Evolutionary conservation across 768 basidiomycete species (phyloP).

Genomic region (Lepiota brunneoincarnata): DNA sequence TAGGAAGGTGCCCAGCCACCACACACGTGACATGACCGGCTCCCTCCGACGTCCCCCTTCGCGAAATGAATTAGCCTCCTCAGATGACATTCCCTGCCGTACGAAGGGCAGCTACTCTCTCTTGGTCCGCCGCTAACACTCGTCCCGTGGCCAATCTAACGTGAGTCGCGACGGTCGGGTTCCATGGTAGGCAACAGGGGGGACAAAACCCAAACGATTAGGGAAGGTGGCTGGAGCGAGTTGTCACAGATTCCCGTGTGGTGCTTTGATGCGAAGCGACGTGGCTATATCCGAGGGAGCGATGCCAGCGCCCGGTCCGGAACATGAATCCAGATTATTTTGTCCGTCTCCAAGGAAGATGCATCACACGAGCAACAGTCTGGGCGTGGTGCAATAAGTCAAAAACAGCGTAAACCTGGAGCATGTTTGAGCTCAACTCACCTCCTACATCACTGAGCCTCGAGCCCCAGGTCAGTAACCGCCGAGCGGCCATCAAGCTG

Average conservation of each 20-base stretch:
- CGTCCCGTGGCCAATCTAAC: not conserved
- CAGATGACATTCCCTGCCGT: conserved; percentile 8
- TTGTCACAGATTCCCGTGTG: not conserved
- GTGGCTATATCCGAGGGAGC: not conserved
- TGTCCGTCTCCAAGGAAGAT: not conserved
- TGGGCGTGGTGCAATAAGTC: not conserved
- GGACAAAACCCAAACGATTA: not conserved
- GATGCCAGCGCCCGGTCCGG: not conserved
- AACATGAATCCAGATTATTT: not conserved
- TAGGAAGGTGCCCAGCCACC: conserved; percentile 24
- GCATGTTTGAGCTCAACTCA: not conserved
- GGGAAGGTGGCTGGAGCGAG: not conserved
- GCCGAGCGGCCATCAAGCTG: not conserved
- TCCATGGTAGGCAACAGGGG: not conserved
- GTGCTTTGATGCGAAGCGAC: not conserved
- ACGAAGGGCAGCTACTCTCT: not conserved
- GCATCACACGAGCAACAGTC: not conserved
- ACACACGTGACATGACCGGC: conserved; percentile 4
- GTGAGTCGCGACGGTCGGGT: not conserved
- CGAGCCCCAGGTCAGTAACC: not conserved
- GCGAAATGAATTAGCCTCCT: conserved; percentile 9
- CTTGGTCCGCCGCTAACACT: not conserved
- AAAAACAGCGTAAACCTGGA: not conserved
- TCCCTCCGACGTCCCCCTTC: conserved; percentile 2
- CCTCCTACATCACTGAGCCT: not conserved